Evolutionary conservation across 257 asterid species (phyloP).

Genomic region (Plantago major): DNA sequence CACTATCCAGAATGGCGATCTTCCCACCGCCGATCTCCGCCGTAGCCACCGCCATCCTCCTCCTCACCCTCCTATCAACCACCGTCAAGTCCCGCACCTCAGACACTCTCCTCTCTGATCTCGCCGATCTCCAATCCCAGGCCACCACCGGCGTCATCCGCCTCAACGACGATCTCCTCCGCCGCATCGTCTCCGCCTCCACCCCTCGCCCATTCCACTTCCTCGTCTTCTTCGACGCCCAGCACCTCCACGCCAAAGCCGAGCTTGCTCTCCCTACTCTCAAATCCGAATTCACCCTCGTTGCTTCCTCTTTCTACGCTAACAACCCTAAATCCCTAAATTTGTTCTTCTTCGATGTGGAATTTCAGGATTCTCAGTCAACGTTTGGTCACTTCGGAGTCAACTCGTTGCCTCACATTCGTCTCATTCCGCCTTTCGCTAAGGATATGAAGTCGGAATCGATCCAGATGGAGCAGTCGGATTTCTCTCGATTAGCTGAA

Average conservation of each 20-base stretch:
- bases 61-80: constrained; percentile 29
- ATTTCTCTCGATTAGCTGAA: constrained; percentile 61
- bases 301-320: constrained; percentile 51
- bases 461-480: constrained; percentile 67
- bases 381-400: constrained; percentile 57
- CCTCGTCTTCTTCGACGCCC: constrained; percentile 84
- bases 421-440: constrained; percentile 59
- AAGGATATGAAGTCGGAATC: constrained; percentile 48
- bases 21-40: constrained; percentile 25
- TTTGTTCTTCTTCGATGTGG: constrained; percentile 68
- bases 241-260: constrained; percentile 71
- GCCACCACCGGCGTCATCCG: constrained; percentile 67
- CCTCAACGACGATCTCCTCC: constrained; percentile 69
- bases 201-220: constrained; percentile 74
- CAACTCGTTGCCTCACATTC: constrained; percentile 76
- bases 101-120: constrained; percentile 40
- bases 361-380: constrained; percentile 65
- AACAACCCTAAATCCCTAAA: constrained; percentile 45
- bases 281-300: constrained; percentile 68
- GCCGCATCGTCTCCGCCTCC: constrained; percentile 60
- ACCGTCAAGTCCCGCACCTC: constrained; percentile 19
- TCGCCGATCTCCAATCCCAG: constrained; percentile 60
- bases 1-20: constrained; percentile 41
- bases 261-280: constrained; percentile 77
- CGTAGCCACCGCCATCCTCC: constrained; percentile 21